Evolutionary conservation across 1,284 basidiomycete species (phyloP).

Genomic region (Vanrija sp.): DNA sequence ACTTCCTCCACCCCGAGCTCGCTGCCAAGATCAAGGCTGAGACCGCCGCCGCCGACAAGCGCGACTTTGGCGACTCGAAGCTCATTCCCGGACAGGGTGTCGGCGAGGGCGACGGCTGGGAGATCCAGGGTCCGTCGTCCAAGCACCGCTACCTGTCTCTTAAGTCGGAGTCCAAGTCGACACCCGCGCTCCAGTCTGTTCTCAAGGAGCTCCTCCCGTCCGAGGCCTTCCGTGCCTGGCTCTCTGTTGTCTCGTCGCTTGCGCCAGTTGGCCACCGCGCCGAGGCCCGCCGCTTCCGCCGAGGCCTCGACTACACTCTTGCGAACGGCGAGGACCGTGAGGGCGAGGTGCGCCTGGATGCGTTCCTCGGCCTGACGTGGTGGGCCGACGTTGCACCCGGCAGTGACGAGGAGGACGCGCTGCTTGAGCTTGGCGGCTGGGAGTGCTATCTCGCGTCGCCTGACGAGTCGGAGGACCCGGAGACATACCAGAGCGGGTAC

Average conservation of each 20-base stretch:
- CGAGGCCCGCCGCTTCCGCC: slow-evolving; percentile 82
- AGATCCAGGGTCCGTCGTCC: slow-evolving; percentile 79
- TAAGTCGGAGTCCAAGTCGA: slow-evolving; percentile 17
- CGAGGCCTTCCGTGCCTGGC: slow-evolving; percentile 82
- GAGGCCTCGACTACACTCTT: slow-evolving; percentile 91
- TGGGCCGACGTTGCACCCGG: slow-evolving; percentile 52
- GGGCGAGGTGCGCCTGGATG: slow-evolving; percentile 73
- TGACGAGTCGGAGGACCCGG: slow-evolving; percentile 88
- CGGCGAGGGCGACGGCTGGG: slow-evolving; percentile 61
- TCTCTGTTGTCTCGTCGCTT: slow-evolving; percentile 72
- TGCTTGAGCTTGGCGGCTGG: slow-evolving; percentile 80
- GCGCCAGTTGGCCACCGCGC: slow-evolving; percentile 69
- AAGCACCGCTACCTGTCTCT: slow-evolving; percentile 87
- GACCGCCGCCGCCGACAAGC: slow-evolving; percentile 62
- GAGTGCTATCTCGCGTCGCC: slow-evolving; percentile 96
- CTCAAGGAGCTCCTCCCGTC: slow-evolving; percentile 68
- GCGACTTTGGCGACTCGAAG: slow-evolving; percentile 51
- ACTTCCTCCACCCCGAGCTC: slow-evolving; percentile 69
- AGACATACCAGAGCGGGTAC: slow-evolving; percentile 72
- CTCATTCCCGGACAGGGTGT: slow-evolving; percentile 61
- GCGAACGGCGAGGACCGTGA: slow-evolving; percentile 76
- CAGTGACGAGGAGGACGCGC: slow-evolving; percentile 50
- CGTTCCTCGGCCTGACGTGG: slow-evolving; percentile 86
- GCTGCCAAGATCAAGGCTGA: slow-evolving; percentile 64
- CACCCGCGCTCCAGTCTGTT: slow-evolving; percentile 59